These are phyloP conservation scores for Ophiostoma australiae DNA, from an alignment of 2,329 filamentous ascomycete species.

Conservation along the genomic window DNA sequence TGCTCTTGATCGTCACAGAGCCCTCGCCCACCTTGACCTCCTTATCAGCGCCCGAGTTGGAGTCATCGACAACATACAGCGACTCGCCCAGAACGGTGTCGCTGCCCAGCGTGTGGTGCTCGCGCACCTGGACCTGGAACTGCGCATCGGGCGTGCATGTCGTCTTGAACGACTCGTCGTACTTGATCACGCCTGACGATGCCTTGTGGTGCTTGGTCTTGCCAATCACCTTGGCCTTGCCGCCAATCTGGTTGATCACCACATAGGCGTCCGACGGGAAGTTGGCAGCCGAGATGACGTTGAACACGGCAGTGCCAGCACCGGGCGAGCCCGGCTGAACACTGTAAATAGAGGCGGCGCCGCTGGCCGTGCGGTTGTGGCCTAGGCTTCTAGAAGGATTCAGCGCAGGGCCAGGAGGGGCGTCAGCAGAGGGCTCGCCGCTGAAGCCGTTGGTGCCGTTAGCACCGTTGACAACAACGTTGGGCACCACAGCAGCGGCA, in stretches of 20 bases:
- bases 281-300: constrained; percentile 70
- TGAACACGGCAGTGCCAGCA: constrained; percentile 72
- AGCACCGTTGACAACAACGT: constrained; percentile 39
- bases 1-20: constrained; percentile 66
- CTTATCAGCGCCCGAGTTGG: constrained; percentile 63
- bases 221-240: constrained; percentile 73
- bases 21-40: constrained; percentile 68
- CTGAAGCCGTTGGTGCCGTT: constrained; percentile 28
- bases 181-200: constrained; percentile 58
- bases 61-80: constrained; percentile 88
- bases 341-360: constrained; percentile 63
- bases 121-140: constrained; percentile 81
- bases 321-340: constrained; percentile 54
- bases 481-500: constrained; percentile 26
- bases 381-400: constrained; percentile 24
- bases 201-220: constrained; percentile 91
- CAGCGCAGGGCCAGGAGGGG: constrained; percentile 35
- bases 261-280: constrained; percentile 81
- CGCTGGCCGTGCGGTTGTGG: constrained; percentile 54
- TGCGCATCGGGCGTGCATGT: constrained; percentile 74
- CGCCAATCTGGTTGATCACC: constrained; percentile 59
- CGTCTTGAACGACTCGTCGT: constrained; percentile 74
- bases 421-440: constrained; percentile 29
- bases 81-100: constrained; percentile 81
- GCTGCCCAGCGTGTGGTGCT: constrained; percentile 77